A percentile compares a stretch with the other conserved stretches of the same genome.
Evolutionary conservation across 768 basidiomycete genomes (phyloP).

Genomic region (Lactarius quietus): DNA sequence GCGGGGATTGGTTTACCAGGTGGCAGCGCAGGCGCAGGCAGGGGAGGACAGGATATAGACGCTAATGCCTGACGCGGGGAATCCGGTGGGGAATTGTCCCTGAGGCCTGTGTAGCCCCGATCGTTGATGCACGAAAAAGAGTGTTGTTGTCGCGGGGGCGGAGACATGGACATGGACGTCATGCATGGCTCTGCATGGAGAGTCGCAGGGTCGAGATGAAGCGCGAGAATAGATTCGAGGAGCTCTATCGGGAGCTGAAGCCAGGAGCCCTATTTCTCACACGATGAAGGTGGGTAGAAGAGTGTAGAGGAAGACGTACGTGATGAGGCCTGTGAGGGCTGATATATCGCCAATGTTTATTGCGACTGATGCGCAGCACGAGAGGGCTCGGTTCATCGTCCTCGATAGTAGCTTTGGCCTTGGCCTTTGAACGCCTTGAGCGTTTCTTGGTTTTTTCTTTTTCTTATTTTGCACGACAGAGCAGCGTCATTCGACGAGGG

Average conservation of each 20-base stretch:
- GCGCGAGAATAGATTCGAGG: slow-evolving; percentile 71
- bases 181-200: slow-evolving; percentile 46
- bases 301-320: slow-evolving; percentile 44
- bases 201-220: slow-evolving; percentile 74
- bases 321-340: slow-evolving; percentile 91
- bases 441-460: slow-evolving; percentile 70
- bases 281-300: not conserved
- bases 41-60: slow-evolving; percentile 40
- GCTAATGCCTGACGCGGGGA: slow-evolving; percentile 31
- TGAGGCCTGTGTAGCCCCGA: slow-evolving; percentile 43
- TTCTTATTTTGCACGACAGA: slow-evolving; percentile 57
- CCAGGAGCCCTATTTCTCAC: slow-evolving; percentile 71
- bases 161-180: slow-evolving; percentile 39
- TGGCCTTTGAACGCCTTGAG: slow-evolving; percentile 55
- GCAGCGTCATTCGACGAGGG: slow-evolving; percentile 28
- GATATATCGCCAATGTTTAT: slow-evolving; percentile 94
- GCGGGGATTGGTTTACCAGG: slow-evolving; percentile 73
- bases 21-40: slow-evolving; percentile 52
- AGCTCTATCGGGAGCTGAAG: slow-evolving; percentile 84
- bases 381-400: slow-evolving; percentile 50
- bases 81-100: slow-evolving; percentile 39
- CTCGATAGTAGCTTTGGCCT: slow-evolving; percentile 47
- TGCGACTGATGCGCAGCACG: slow-evolving; percentile 82
- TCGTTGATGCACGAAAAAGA: slow-evolving; percentile 36
- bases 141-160: slow-evolving; percentile 30